These are phyloP conservation scores for Xanthoparmelia taractica DNA, from an alignment of 495 filamentous ascomycete species.

Conservation along the genomic window DNA sequence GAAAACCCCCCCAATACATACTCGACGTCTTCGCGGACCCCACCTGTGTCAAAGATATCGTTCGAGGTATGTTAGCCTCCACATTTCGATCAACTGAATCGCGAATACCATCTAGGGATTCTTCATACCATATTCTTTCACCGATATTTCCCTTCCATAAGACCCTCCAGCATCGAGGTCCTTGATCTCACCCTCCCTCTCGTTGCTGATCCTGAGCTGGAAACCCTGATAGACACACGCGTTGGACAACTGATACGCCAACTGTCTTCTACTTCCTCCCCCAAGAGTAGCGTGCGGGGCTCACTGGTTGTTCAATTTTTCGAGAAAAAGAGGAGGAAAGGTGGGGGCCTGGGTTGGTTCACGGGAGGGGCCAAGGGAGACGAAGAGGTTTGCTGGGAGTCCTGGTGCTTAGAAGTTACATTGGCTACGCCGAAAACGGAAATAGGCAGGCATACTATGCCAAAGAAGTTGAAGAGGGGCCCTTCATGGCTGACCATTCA, in stretches of 20 bases:
- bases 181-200: constrained; percentile 86
- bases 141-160: constrained; percentile 82
- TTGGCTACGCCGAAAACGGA: constrained; percentile 84
- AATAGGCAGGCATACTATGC: constrained; percentile 51
- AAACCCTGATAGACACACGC: constrained; percentile 85
- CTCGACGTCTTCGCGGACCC: constrained; percentile 80
- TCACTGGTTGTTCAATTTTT: constrained; percentile 87
- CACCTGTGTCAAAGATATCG: constrained; percentile 74
- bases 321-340: constrained; percentile 79
- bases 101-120: constrained; percentile 52
- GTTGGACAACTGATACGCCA: constrained; percentile 65
- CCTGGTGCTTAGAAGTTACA: constrained; percentile 86
- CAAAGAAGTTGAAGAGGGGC: not conserved
- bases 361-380: constrained; percentile 52
- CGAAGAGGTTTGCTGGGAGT: constrained; percentile 95
- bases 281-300: constrained; percentile 57
- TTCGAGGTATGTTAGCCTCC: constrained; percentile 60
- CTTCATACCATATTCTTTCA: constrained; percentile 99
- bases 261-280: constrained; percentile 40
- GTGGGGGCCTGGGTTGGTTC: constrained; percentile 54
- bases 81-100: constrained; percentile 12
- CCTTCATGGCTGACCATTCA: constrained; percentile 7
- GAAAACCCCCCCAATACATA: constrained; percentile 69
- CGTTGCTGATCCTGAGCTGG: constrained; percentile 82
- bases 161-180: constrained; percentile 79